Conservation (phyloP, 2,329 filamentous ascomycete species). For the Xylariaceae sp. region DNA sequence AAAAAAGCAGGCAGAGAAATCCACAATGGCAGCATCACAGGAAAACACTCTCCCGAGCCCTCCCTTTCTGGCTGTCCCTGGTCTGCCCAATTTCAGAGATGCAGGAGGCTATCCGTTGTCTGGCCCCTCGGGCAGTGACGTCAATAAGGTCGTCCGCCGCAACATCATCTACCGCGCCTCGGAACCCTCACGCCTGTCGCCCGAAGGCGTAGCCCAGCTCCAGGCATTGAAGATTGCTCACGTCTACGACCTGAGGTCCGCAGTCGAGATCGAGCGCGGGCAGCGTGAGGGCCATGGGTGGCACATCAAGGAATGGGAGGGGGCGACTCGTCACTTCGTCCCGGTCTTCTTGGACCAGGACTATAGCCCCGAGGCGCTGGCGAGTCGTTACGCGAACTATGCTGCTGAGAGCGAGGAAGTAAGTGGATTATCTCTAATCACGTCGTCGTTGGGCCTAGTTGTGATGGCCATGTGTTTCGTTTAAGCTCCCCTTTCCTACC, state of each 20-base stretch:
- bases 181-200: slow-evolving; percentile 56
- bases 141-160: slow-evolving; percentile 38
- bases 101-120: slow-evolving; percentile 54
- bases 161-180: slow-evolving; percentile 63
- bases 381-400: slow-evolving; percentile 53
- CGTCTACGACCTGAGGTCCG: slow-evolving; percentile 28
- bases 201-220: slow-evolving; percentile 48
- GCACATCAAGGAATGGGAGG: slow-evolving; percentile 42
- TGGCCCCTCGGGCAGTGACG: slow-evolving; percentile 7
- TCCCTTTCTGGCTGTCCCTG: slow-evolving; percentile 49
- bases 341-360: slow-evolving; percentile 58
- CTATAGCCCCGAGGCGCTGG: slow-evolving; percentile 53
- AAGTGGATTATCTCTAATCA: slow-evolving; percentile 5
- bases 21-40: neutral
- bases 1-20: too few species aligned
- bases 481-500: neutral
- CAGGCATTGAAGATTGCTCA: slow-evolving; percentile 54
- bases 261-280: slow-evolving; percentile 49
- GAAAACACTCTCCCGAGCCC: slow-evolving; percentile 26
- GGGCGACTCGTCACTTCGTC: slow-evolving; percentile 48
- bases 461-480: neutral
- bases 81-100: slow-evolving; percentile 66
- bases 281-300: slow-evolving; percentile 22
- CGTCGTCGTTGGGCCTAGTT: neutral
- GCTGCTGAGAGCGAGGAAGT: slow-evolving; percentile 27